A percentile compares a stretch with the other conserved stretches of the same genome.
phyloP scores from a whole-genome alignment of 2,329 filamentous ascomycete genomes.

The Sporothrix variecibatus region DNA sequence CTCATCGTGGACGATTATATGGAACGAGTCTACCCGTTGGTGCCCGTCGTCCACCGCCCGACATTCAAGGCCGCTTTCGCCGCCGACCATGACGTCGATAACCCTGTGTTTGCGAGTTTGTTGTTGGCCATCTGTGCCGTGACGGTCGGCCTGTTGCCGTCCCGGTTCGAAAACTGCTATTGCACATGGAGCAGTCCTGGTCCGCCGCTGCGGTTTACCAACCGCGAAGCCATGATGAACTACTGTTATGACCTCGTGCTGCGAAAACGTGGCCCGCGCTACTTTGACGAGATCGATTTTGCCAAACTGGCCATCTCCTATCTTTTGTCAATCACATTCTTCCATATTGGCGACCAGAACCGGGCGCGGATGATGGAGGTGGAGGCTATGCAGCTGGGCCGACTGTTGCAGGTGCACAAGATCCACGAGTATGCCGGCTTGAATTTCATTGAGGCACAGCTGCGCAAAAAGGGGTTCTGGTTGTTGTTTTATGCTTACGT shows the following conservation, averaged over 20 bases:
- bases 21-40: neutral
- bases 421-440: constrained; percentile 38
- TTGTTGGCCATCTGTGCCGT: constrained; percentile 34
- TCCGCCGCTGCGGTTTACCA: constrained; percentile 33
- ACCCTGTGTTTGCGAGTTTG: constrained; percentile 35
- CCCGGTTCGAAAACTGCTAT: constrained; percentile 33
- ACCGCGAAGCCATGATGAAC: constrained; percentile 35
- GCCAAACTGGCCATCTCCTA: constrained; percentile 42
- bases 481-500: constrained; percentile 39
- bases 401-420: constrained; percentile 38
- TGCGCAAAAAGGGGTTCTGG: constrained; percentile 44
- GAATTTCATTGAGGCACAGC: constrained; percentile 39
- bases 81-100: constrained; percentile 31
- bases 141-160: constrained; percentile 35
- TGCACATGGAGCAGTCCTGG: constrained; percentile 30
- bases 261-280: constrained; percentile 31
- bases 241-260: constrained; percentile 34
- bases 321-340: constrained; percentile 37
- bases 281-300: constrained; percentile 38
- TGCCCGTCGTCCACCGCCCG: neutral
- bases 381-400: constrained; percentile 40
- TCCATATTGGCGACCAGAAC: constrained; percentile 42
- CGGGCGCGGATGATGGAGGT: constrained; percentile 42
- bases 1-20: neutral
- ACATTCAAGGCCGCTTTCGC: neutral